phyloP scores from a whole-genome alignment of 1,139 yeast species.

The Torulaspora globosa region DNA sequence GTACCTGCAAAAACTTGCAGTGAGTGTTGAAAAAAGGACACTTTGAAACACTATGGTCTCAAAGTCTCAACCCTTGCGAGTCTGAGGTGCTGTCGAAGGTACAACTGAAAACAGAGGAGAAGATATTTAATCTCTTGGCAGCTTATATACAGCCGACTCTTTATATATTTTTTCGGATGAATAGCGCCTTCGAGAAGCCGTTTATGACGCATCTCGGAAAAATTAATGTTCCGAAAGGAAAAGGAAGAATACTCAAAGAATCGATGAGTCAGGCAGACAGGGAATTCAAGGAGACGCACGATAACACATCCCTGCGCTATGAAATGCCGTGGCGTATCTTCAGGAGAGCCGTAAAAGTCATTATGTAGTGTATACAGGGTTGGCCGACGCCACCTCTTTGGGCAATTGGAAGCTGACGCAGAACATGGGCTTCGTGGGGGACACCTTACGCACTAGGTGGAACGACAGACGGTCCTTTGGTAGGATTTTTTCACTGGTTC shows the following conservation, averaged over 20 bases:
- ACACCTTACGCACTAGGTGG: slow-evolving; percentile 87
- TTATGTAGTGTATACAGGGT: slow-evolving; percentile 13
- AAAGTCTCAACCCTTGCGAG: not conserved
- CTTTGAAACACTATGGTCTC: slow-evolving; percentile 1
- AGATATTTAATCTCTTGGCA: not conserved
- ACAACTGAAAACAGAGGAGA: not conserved
- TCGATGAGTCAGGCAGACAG: slow-evolving; percentile 5
- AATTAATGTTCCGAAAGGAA: slow-evolving; percentile 2
- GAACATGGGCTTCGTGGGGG: slow-evolving; percentile 96
- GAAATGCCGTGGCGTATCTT: not conserved
- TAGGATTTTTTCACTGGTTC: slow-evolving; percentile 42
- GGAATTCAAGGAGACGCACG: not conserved
- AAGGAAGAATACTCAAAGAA: slow-evolving; percentile 1
- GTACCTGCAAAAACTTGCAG: not conserved
- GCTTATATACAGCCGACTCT: not conserved
- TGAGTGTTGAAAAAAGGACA: not conserved
- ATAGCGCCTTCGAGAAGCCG: slow-evolving; percentile 1
- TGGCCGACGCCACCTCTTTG: slow-evolving; percentile 60
- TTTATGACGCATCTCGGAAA: slow-evolving; percentile 9
- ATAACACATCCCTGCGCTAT: too few species aligned
- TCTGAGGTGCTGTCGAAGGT: not conserved
- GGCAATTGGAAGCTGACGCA: slow-evolving; percentile 82
- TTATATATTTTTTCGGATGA: not conserved
- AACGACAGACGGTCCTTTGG: slow-evolving; percentile 48
- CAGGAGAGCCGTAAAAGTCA: not conserved